These are phyloP conservation scores for Scortechinia acanthostroma DNA, from an alignment of 2,329 filamentous ascomycete genomes.

Conservation along the genomic window DNA sequence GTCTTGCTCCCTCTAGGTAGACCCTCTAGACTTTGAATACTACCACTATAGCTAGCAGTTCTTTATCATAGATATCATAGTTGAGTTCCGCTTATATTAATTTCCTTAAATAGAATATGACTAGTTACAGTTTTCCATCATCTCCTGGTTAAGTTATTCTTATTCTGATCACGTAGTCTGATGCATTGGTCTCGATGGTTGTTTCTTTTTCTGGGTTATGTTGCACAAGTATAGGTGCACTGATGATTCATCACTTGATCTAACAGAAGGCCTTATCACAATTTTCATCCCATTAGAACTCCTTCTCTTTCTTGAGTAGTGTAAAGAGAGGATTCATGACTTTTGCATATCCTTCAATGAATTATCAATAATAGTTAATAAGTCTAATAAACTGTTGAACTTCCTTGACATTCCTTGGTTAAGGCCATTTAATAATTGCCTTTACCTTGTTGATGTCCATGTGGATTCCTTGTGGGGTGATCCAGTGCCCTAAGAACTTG, in stretches of 20 bases:
- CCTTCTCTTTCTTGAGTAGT: slow-evolving; percentile 8
- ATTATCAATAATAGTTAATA: slow-evolving; percentile 20
- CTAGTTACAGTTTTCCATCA: slow-evolving; percentile 4
- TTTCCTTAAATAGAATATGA: slow-evolving; percentile 8
- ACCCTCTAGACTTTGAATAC: slow-evolving; percentile 14
- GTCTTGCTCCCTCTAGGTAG: slow-evolving; percentile 9
- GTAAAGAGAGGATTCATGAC: slow-evolving; percentile 11
- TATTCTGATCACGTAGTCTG: slow-evolving; percentile 6
- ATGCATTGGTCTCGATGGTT: slow-evolving; percentile 11
- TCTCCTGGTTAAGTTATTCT: slow-evolving; percentile 8
- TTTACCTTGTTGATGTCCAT: slow-evolving; percentile 9
- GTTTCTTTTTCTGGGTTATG: slow-evolving; percentile 8
- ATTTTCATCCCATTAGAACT: slow-evolving; percentile 6
- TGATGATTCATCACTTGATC: slow-evolving; percentile 9
- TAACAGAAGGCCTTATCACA: slow-evolving; percentile 9
- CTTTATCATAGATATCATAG: slow-evolving; percentile 14
- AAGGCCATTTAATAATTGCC: slow-evolving; percentile 9
- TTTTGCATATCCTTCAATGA: slow-evolving; percentile 14
- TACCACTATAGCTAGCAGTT: slow-evolving; percentile 12
- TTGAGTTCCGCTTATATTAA: slow-evolving; percentile 10
- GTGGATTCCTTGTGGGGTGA: slow-evolving; percentile 6
- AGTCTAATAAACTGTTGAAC: slow-evolving; percentile 17
- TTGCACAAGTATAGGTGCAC: slow-evolving; percentile 7
- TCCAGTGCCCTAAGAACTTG: slow-evolving; percentile 8
- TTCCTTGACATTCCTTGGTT: slow-evolving; percentile 8